Conservation (phyloP, 495 filamentous ascomycete genomes). For the Glutinoglossum americanum region DNA sequence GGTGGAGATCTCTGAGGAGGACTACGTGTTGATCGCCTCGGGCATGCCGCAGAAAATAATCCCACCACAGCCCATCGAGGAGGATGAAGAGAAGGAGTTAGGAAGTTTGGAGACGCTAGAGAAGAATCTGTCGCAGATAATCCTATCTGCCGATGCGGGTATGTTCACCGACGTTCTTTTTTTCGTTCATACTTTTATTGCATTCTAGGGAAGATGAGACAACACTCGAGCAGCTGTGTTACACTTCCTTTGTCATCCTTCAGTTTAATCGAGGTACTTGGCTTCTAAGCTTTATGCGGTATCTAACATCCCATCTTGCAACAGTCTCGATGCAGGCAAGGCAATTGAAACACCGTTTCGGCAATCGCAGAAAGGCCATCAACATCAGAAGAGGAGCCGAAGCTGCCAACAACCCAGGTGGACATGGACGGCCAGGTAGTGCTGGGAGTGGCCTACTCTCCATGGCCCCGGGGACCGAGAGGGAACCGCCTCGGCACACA, state of each 20-base stretch:
- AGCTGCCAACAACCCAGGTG: not conserved
- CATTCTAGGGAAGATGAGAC: not conserved
- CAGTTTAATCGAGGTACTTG: too few relatives aligned
- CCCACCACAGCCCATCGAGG: conserved; percentile 58
- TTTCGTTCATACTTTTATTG: not conserved
- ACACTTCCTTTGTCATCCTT: too few relatives aligned
- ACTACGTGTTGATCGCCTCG: conserved; percentile 59
- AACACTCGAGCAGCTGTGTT: too few relatives aligned
- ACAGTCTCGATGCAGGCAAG: conserved; percentile 56
- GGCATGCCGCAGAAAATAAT: conserved; percentile 70
- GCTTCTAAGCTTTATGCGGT: not conserved
- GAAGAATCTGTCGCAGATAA: conserved; percentile 47
- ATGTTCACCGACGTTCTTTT: not conserved
- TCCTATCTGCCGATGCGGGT: conserved; percentile 47
- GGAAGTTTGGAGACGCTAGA: conserved; percentile 68
- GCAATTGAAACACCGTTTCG: conserved; percentile 63
- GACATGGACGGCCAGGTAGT: not conserved
- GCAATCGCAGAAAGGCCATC: conserved; percentile 52
- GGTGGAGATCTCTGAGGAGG: conserved; percentile 74
- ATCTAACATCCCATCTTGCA: conserved; percentile 7
- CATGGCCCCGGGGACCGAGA: not conserved
- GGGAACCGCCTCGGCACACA: not conserved
- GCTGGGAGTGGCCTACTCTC: not conserved
- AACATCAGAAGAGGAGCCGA: conserved; percentile 24
- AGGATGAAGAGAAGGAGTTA: conserved; percentile 71